Evolutionary conservation across 2,329 filamentous ascomycete species (phyloP).

Genomic region (Microdochium nivale): DNA sequence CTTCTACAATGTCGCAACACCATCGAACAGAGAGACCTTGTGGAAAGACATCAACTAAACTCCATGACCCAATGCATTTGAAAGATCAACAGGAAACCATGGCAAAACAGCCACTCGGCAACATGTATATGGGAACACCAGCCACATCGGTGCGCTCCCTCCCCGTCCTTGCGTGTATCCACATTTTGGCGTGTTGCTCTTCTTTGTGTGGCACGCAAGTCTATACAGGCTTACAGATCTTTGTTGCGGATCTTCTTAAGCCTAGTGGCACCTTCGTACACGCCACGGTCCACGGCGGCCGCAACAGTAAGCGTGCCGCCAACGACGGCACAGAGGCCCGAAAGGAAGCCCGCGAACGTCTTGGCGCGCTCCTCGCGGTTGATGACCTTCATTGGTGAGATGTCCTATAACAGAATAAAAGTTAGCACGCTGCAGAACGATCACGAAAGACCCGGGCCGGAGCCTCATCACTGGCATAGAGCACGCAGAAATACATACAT

Average conservation of each 20-base stretch:
- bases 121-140: neutral
- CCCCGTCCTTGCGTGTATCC: too few relatives aligned
- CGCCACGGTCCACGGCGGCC: constrained; percentile 79
- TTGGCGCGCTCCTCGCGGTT: constrained; percentile 89
- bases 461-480: too few relatives aligned
- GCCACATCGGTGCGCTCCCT: neutral
- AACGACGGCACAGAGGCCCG: constrained; percentile 88
- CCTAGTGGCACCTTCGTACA: constrained; percentile 80
- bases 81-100: neutral
- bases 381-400: constrained; percentile 99
- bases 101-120: neutral
- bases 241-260: constrained; percentile 78
- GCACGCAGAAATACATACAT: constrained; percentile 42
- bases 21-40: too few relatives aligned
- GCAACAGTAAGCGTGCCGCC: constrained; percentile 94
- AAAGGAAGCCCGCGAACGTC: constrained; percentile 84
- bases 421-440: constrained; percentile 11
- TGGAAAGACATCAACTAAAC: neutral
- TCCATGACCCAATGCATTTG: neutral
- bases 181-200: neutral
- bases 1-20: too few relatives aligned
- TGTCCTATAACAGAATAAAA: constrained; percentile 52
- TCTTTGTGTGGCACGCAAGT: neutral
- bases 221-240: constrained; percentile 32
- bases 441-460: too few relatives aligned